Percentiles rank a stretch among this genome's conserved stretches.
Conservation (phyloP, 2,329 filamentous ascomycete genomes). For the Botryotinia calthae region DNA sequence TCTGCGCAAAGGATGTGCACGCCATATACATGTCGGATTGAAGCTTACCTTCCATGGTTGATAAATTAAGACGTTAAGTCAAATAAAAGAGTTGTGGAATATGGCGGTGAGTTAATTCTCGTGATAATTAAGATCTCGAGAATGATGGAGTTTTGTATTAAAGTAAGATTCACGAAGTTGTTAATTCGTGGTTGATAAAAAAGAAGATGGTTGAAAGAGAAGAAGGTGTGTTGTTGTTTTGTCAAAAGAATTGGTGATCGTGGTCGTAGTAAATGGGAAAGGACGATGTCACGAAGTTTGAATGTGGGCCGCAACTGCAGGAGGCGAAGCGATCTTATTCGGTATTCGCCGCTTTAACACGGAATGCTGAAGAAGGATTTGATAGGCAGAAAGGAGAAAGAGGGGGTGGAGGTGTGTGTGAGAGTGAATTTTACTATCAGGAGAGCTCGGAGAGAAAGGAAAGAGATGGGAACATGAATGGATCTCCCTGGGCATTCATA, state of each 20-base stretch:
- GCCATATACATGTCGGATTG: neutral
- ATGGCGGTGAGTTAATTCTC: constrained; percentile 19
- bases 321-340: constrained; percentile 21
- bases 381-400: constrained; percentile 6
- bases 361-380: constrained; percentile 16
- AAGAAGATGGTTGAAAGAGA: constrained; percentile 18
- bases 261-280: constrained; percentile 23
- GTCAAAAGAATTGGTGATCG: constrained; percentile 23
- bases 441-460: neutral
- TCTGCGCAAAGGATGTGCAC: constrained; percentile 23
- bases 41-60: constrained; percentile 43
- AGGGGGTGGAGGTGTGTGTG: neutral
- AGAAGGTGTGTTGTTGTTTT: constrained; percentile 20
- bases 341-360: constrained; percentile 18
- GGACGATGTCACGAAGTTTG: constrained; percentile 21
- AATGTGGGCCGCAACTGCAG: constrained; percentile 22
- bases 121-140: constrained; percentile 18
- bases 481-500: neutral
- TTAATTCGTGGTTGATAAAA: constrained; percentile 22
- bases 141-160: constrained; percentile 17
- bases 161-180: constrained; percentile 17
- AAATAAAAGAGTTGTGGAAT: constrained; percentile 26
- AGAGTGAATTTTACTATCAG: neutral
- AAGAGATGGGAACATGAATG: neutral
- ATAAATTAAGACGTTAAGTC: constrained; percentile 39